A percentile compares a stretch with the other conserved stretches of the same genome.
Conservation (phyloP, 2,329 filamentous ascomycete species). For the Emergomyces africanus region DNA sequence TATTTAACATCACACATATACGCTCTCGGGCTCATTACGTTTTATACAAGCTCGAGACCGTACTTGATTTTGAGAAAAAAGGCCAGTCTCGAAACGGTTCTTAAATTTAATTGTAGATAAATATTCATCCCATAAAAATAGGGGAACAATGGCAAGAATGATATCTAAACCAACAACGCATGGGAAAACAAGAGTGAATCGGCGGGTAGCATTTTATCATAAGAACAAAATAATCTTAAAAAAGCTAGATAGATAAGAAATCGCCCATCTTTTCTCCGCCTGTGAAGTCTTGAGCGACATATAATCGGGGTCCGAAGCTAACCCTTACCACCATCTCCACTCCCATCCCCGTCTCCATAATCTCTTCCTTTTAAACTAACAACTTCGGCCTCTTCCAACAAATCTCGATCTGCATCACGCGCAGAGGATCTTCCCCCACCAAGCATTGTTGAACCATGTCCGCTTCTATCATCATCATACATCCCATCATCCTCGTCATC, state of each 20-base stretch:
- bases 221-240: background rate
- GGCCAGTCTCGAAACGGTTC: background rate
- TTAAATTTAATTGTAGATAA: background rate
- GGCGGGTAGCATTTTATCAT: background rate
- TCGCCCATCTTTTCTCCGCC: background rate
- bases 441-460: constrained; percentile 1
- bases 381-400: constrained; percentile 63
- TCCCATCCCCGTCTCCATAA: constrained; percentile 11
- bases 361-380: constrained; percentile 32
- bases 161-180: background rate
- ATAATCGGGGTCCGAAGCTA: background rate
- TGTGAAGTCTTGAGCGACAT: background rate
- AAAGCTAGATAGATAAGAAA: background rate
- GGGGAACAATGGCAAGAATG: background rate
- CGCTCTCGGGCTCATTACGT: background rate
- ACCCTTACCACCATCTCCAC: background rate
- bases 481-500: constrained; percentile 41
- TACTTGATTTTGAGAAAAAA: background rate
- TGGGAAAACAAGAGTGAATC: background rate
- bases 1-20: background rate
- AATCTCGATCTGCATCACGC: constrained; percentile 53
- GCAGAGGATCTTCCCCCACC: constrained; percentile 17
- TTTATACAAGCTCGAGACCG: background rate
- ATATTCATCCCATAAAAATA: background rate
- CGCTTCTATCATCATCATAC: constrained; percentile 19